Evolutionary conservation across 371 early-diverging fungal genomes (phyloP).

Genomic region (Batkoa obscura): DNA sequence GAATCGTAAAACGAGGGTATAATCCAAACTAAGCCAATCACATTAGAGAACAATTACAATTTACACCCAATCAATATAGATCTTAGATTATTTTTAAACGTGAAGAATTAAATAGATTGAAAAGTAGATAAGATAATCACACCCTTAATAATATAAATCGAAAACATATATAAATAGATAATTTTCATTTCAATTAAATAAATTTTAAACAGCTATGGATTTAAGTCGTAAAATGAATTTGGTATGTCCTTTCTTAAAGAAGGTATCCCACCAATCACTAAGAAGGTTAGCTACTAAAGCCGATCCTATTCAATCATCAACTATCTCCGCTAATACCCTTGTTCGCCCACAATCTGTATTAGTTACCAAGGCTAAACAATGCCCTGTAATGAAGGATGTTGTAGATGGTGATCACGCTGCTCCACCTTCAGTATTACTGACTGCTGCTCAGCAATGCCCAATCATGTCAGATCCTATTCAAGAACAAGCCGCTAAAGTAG

Average conservation of each 20-base stretch:
- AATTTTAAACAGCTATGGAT: no score
- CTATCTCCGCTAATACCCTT: constrained; percentile 15
- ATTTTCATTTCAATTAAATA: no score
- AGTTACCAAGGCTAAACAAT: constrained; percentile 57
- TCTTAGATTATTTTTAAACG: no score
- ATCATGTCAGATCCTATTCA: constrained; percentile 12
- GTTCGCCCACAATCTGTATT: constrained; percentile 31
- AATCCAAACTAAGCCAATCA: no score
- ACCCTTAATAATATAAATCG: no score
- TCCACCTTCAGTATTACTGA: constrained; percentile 2
- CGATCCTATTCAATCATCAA: no score
- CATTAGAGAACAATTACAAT: no score
- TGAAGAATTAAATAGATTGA: no score
- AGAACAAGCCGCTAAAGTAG: constrained; percentile 16
- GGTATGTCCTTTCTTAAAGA: constrained; percentile 38
- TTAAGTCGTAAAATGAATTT: not conserved
- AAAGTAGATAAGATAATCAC: no score
- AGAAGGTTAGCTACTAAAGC: constrained; percentile 17
- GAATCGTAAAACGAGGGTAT: no score
- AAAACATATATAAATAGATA: no score
- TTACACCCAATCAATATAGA: no score
- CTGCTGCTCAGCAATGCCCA: constrained; percentile 12
- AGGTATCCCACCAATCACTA: constrained; percentile 25
- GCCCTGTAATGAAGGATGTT: constrained; percentile 81
- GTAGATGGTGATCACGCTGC: constrained; percentile 34